Evolutionary conservation across 352 stramenopile genomes (phyloP).

Genomic region (Globisporangium alternatum): DNA sequence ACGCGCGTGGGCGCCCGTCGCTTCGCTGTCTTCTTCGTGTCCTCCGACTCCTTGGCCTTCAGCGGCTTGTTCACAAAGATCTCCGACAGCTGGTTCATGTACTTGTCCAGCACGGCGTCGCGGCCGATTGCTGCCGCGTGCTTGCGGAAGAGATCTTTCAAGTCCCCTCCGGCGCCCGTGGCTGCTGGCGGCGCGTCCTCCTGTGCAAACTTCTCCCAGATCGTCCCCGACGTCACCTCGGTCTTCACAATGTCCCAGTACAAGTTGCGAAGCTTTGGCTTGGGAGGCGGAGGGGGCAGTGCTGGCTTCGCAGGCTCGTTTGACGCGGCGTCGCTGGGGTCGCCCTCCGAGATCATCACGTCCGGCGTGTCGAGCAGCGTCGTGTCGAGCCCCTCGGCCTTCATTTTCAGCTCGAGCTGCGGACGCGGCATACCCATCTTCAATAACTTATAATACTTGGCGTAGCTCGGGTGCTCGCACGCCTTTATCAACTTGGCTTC

Average conservation of each 20-base stretch:
- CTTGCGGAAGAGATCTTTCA: constrained; percentile 36
- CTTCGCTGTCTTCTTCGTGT: constrained; percentile 48
- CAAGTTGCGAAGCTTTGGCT: constrained; percentile 80
- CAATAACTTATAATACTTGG: constrained; percentile 96
- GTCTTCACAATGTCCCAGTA: constrained; percentile 80
- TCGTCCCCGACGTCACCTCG: constrained; percentile 56
- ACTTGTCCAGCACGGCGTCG: constrained; percentile 58
- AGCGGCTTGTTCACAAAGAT: constrained; percentile 83
- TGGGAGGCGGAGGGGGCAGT: constrained; percentile 43
- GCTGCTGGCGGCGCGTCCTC: constrained; percentile 29
- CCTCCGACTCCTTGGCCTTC: constrained; percentile 51
- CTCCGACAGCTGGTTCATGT: constrained; percentile 58
- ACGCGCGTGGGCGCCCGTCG: constrained; percentile 65
- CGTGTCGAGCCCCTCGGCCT: constrained; percentile 87
- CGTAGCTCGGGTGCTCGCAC: constrained; percentile 86
- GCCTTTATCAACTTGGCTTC: constrained; percentile 39
- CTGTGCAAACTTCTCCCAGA: constrained; percentile 65
- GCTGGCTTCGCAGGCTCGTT: constrained; percentile 29
- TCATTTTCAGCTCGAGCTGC: constrained; percentile 92
- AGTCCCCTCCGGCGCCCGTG: constrained; percentile 13
- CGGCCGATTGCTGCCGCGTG: constrained; percentile 7
- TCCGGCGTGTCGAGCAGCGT: constrained; percentile 86
- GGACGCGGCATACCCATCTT: constrained; percentile 93
- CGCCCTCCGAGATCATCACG: constrained; percentile 56
- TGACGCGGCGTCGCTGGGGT: constrained; percentile 14